Conservation (phyloP, 306 rosid species). For the Prunus campanulata region DNA sequence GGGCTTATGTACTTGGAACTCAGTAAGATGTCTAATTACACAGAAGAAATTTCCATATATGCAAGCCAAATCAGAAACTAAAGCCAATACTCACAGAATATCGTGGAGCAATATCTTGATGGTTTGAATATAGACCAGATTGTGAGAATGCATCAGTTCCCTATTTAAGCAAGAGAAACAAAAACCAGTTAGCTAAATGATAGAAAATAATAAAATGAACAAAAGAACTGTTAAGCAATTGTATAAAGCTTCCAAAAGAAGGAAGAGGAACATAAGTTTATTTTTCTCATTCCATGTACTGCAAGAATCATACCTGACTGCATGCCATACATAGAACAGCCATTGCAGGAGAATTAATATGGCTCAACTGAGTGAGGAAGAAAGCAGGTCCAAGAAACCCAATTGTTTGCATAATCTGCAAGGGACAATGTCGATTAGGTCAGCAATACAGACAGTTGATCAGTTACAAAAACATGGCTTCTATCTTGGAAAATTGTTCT, state of each 20-base stretch:
- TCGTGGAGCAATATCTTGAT: conserved; percentile 97
- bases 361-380: conserved; percentile 97
- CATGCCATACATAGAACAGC: conserved; percentile 97
- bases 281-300: background rate
- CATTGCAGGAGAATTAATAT: conserved; percentile 75
- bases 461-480: background rate
- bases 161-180: conserved; percentile 32
- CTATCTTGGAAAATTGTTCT: background rate
- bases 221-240: background rate
- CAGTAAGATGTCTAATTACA: background rate
- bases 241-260: background rate
- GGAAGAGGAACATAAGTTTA: background rate
- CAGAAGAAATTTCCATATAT: background rate
- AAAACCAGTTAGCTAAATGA: conserved; percentile 16
- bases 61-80: background rate
- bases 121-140: conserved; percentile 94
- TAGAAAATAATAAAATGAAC: background rate
- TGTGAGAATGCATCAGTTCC: conserved; percentile 99
- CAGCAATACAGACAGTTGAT: background rate
- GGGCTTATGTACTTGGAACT: background rate
- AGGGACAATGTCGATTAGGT: conserved; percentile 9
- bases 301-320: conserved; percentile 73
- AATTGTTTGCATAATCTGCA: conserved; percentile 93
- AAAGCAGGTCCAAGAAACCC: conserved; percentile 99
- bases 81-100: conserved; percentile 67